A percentile compares a stretch with the other conserved stretches of the same genome.
These are phyloP conservation scores for Phytophthora pini DNA, from an alignment of 352 stramenopile genomes.

Conservation along the genomic window DNA sequence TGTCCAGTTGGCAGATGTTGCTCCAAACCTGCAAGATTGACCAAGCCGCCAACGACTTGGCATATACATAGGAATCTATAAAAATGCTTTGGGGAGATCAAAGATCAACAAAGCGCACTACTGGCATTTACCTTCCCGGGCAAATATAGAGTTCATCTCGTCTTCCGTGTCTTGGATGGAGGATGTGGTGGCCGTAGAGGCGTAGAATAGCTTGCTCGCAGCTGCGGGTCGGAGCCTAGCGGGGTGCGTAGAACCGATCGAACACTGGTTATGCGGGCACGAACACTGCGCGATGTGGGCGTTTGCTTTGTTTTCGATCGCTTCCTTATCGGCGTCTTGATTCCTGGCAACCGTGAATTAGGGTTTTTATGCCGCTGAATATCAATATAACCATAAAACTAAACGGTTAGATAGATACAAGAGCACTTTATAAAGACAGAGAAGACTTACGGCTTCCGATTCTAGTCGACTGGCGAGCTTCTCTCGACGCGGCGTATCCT, in stretches of 20 bases:
- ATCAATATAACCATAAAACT: neutral
- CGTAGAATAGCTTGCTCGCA: conserved; percentile 83
- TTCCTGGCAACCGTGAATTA: conserved; percentile 22
- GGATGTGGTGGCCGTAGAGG: conserved; percentile 46
- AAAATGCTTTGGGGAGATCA: neutral
- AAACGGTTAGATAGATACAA: neutral
- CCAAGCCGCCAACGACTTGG: neutral
- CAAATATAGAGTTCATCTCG: conserved; percentile 34
- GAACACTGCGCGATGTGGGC: conserved; percentile 44
- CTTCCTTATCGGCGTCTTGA: conserved; percentile 38
- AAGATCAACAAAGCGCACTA: neutral
- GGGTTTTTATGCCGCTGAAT: conserved; percentile 34
- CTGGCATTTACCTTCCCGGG: neutral
- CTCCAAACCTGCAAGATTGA: too few species aligned
- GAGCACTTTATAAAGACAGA: neutral
- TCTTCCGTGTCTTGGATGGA: conserved; percentile 33
- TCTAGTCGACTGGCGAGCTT: conserved; percentile 72
- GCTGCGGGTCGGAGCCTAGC: conserved; percentile 66
- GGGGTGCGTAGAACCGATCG: conserved; percentile 53
- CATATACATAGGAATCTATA: conserved; percentile 40
- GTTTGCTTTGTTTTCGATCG: conserved; percentile 29
- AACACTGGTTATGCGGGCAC: conserved; percentile 59
- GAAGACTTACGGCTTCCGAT: conserved; percentile 51
- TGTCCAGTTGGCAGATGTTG: neutral
- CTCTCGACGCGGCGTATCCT: conserved; percentile 66